Conservation (phyloP, 2,329 filamentous ascomycete species). For the Venturia carpophila region DNA sequence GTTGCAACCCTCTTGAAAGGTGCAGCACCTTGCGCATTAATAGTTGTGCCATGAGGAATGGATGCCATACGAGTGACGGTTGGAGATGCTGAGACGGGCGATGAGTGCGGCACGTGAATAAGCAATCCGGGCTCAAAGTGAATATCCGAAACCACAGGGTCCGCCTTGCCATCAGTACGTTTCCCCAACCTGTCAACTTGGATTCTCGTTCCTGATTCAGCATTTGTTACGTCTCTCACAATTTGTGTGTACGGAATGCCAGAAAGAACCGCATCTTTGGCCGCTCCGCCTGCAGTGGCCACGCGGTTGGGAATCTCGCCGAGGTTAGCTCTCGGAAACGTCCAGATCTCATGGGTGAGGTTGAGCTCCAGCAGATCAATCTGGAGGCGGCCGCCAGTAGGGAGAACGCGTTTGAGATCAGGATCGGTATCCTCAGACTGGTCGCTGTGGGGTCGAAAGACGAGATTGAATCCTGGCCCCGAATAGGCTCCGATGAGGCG, state of each 20-base stretch:
- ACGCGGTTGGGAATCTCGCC: slow-evolving; percentile 35
- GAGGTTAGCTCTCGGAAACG: slow-evolving; percentile 27
- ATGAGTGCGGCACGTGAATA: slow-evolving; percentile 31
- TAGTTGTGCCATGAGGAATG: slow-evolving; percentile 39
- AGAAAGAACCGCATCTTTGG: slow-evolving; percentile 19
- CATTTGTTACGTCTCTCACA: too few relatives aligned
- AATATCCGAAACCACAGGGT: slow-evolving; percentile 22
- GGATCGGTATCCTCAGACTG: slow-evolving; percentile 9
- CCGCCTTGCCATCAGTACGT: too few relatives aligned
- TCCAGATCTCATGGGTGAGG: slow-evolving; percentile 31
- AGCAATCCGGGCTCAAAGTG: slow-evolving; percentile 38
- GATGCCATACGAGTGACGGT: slow-evolving; percentile 32
- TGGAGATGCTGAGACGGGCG: neutral
- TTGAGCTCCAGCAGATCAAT: slow-evolving; percentile 34
- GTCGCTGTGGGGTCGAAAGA: slow-evolving; percentile 32
- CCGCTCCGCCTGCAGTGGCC: slow-evolving; percentile 24
- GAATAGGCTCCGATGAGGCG: slow-evolving; percentile 27
- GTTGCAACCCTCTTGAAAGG: too few relatives aligned
- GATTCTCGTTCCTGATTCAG: too few relatives aligned
- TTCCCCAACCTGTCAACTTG: too few relatives aligned
- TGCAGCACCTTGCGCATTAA: slow-evolving; percentile 27
- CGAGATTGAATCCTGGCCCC: slow-evolving; percentile 34
- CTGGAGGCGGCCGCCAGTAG: neutral
- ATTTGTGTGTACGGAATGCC: too few relatives aligned
- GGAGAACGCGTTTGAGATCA: too few relatives aligned